These are phyloP conservation scores for Chlorella ohadii DNA, from an alignment of 139 green algal genomes.

Conservation along the genomic window DNA sequence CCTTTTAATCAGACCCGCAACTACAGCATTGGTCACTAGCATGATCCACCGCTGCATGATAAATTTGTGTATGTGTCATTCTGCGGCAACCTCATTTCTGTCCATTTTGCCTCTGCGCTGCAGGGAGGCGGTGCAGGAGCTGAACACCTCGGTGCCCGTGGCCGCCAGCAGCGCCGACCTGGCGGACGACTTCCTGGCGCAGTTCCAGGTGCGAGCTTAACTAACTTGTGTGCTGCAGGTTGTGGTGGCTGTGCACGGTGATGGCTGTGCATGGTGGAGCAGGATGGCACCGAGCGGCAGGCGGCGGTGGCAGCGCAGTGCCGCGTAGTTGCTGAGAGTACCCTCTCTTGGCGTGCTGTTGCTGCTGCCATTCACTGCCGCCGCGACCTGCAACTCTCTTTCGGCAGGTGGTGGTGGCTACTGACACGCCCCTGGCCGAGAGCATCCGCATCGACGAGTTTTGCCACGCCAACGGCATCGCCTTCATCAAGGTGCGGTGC, in stretches of 20 bases:
- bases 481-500: conserved; percentile 81
- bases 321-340: too few relatives aligned
- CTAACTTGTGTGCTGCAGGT: too few relatives aligned
- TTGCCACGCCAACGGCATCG: conserved; percentile 78
- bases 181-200: conserved; percentile 67
- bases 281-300: too few relatives aligned
- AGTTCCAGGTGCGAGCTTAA: conserved; percentile 77
- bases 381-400: neutral
- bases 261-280: too few relatives aligned
- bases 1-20: too few relatives aligned
- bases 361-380: neutral
- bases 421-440: conserved; percentile 68
- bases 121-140: conserved; percentile 89
- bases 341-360: too few relatives aligned
- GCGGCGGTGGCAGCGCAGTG: too few relatives aligned
- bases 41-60: too few relatives aligned
- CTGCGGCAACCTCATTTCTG: too few relatives aligned
- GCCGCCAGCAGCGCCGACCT: conserved; percentile 62
- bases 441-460: conserved; percentile 80
- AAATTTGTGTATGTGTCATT: too few relatives aligned
- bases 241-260: too few relatives aligned
- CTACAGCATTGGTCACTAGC: too few relatives aligned
- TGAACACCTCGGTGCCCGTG: conserved; percentile 93
- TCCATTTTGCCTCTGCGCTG: neutral
- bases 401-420: conserved; percentile 88